A percentile compares a stretch with the other conserved stretches of the same genome.
Evolutionary conservation across 345 rosid species (phyloP).

Genomic region (Syzygium oleosum): DNA sequence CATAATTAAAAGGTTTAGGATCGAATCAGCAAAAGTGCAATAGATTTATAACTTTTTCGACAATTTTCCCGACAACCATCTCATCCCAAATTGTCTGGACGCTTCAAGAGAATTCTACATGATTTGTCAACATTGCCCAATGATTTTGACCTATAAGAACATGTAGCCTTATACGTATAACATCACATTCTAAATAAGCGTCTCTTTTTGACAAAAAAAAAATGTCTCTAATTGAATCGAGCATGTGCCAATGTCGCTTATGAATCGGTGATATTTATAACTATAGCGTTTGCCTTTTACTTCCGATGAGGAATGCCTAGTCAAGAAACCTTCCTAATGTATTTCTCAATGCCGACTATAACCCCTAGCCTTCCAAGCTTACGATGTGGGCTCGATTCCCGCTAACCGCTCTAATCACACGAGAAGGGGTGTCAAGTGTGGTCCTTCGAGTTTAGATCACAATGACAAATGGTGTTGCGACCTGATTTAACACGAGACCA

Average conservation of each 20-base stretch:
- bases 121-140: too few species aligned
- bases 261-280: accelerated
- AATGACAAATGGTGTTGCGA: neutral
- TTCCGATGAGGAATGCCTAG: neutral
- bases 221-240: neutral
- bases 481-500: neutral
- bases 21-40: too few species aligned
- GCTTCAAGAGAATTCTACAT: too few species aligned
- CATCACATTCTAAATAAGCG: neutral
- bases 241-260: neutral
- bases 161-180: neutral
- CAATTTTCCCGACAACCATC: too few species aligned
- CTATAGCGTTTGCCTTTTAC: neutral
- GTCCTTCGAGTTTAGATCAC: neutral
- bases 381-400: neutral
- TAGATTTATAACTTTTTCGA: too few species aligned
- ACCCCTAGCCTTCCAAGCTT: neutral
- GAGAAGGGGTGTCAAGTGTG: neutral
- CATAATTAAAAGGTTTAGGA: too few species aligned
- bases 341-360: neutral
- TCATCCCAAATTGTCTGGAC: too few species aligned
- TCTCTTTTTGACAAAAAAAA: neutral
- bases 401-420: neutral
- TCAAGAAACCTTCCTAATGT: neutral
- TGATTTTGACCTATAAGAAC: neutral